Evolutionary conservation across 805 yeast species (phyloP), one percentile per base, ranked within the genome.

Genomic region (Metschnikowia rubicola): DNA sequence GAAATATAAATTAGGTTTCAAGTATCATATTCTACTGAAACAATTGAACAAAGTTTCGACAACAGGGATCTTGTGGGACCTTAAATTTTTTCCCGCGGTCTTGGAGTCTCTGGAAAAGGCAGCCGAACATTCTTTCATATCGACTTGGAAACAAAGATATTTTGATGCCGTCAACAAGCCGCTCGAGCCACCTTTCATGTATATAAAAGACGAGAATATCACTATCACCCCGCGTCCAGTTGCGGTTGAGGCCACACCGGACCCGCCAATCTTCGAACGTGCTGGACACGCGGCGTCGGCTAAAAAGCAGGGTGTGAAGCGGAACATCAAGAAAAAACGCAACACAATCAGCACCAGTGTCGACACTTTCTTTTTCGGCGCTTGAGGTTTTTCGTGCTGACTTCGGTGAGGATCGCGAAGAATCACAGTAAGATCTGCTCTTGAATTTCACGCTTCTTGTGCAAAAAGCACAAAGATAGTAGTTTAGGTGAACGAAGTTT

Each of bases 1-100:
- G 8, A 59, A 59, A 38, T 48, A 58, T 29, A 64, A 68, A 10
- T 44, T 68, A 30, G 66, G 63, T 0, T 51, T 62, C 36, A 65
- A 63, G 39, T 50, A 59, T 28, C 53, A 54, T 35, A 52, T 48
- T 15, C 37, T 64, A 10, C 54, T 51, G 52, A 41, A 54, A 17
- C 43, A 47, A 13, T 13, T 41, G 19, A 17, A 30, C 10, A 12
- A 31, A 8, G 28, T 37, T n/a, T 19, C 17, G 13, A 26, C 44
- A 11, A 30, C 46, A 8, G 15, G 29, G 17, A 26, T 47, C 3
- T 28, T 55, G 8, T 55, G 59, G 59, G 59, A 55, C 30, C 41
- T 47, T 43, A 61, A 53, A 50, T 45, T 55, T 36, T 53, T 46
- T 29, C 44, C 53, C 12, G 33, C 44, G 30, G 45, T 50, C 28